Percentiles rank a stretch among this genome's conserved stretches.
Conservation (phyloP, 371 early-diverging fungal genomes). For the Sporodiniella umbellata region DNA sequence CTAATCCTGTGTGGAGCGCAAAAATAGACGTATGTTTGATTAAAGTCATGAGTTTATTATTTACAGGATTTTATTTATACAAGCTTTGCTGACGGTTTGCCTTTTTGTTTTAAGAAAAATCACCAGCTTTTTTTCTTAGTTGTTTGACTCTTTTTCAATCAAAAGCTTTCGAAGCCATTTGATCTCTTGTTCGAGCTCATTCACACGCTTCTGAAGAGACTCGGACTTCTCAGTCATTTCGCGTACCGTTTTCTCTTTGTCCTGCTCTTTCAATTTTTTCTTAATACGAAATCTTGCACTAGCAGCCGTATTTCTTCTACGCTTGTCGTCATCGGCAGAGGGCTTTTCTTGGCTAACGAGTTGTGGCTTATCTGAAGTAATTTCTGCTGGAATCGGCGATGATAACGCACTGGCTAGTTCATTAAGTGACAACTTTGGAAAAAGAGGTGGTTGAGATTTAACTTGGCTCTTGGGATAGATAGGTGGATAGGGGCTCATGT, state of each 20-base stretch:
- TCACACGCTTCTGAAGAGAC: constrained; percentile 61
- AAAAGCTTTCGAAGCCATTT: constrained; percentile 85
- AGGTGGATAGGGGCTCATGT: constrained; percentile 25
- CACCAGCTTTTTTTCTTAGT: too few relatives aligned
- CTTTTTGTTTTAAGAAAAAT: too few relatives aligned
- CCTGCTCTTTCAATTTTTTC: constrained; percentile 84
- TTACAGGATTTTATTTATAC: too few relatives aligned
- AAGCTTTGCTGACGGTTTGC: too few relatives aligned
- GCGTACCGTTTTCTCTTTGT: constrained; percentile 71
- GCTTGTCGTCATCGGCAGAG: constrained; percentile 71
- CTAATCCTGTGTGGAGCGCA: too few relatives aligned
- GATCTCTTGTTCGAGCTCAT: constrained; percentile 84
- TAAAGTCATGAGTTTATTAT: too few relatives aligned
- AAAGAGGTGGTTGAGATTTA: constrained; percentile 3
- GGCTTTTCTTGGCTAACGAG: neutral
- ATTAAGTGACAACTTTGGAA: constrained; percentile 15
- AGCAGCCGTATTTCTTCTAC: constrained; percentile 89
- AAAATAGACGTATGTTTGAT: too few relatives aligned
- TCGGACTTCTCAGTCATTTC: constrained; percentile 76
- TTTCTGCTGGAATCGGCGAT: constrained; percentile 1
- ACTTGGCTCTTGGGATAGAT: constrained; percentile 9
- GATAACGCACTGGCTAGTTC: constrained; percentile 5
- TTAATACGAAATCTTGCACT: constrained; percentile 92
- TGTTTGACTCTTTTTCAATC: constrained; percentile 62
- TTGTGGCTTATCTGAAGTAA: neutral